Conservation (phyloP, 805 yeast species). For the Yamadazyma tumulicola region DNA sequence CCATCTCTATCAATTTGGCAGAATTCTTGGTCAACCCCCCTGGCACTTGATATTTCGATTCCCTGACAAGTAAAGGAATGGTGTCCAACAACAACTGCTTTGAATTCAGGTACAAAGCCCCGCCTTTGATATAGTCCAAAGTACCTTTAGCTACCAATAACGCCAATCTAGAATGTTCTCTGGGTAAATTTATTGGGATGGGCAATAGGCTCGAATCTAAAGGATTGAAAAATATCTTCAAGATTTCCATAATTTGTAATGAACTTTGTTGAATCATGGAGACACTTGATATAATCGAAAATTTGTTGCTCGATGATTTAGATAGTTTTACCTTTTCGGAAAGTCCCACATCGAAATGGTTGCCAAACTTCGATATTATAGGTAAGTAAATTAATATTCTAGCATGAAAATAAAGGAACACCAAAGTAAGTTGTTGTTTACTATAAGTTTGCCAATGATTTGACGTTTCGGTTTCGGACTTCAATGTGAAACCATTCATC, state of each 20-base stretch:
- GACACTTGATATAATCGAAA: conserved; percentile 47
- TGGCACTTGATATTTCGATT: conserved; percentile 51
- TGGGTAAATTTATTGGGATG: conserved; percentile 57
- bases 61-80: conserved; percentile 47
- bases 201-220: conserved; percentile 49
- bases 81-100: conserved; percentile 52
- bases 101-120: conserved; percentile 71
- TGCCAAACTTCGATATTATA: conserved; percentile 38
- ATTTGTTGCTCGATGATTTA: conserved; percentile 34
- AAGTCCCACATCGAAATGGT: conserved; percentile 40
- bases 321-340: conserved; percentile 32
- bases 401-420: conserved; percentile 43
- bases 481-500: conserved; percentile 48
- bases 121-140: conserved; percentile 79
- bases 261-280: conserved; percentile 68
- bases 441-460: conserved; percentile 26
- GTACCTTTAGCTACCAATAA: conserved; percentile 71
- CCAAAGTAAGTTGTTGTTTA: conserved; percentile 50
- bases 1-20: conserved; percentile 51
- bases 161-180: conserved; percentile 62
- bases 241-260: conserved; percentile 53
- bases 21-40: conserved; percentile 61
- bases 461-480: conserved; percentile 20
- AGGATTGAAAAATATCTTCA: conserved; percentile 37
- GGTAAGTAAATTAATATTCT: conserved; percentile 41